phyloP scores from a whole-genome alignment of 2,329 filamentous ascomycete genomes.

The Colletotrichum camelliae region DNA sequence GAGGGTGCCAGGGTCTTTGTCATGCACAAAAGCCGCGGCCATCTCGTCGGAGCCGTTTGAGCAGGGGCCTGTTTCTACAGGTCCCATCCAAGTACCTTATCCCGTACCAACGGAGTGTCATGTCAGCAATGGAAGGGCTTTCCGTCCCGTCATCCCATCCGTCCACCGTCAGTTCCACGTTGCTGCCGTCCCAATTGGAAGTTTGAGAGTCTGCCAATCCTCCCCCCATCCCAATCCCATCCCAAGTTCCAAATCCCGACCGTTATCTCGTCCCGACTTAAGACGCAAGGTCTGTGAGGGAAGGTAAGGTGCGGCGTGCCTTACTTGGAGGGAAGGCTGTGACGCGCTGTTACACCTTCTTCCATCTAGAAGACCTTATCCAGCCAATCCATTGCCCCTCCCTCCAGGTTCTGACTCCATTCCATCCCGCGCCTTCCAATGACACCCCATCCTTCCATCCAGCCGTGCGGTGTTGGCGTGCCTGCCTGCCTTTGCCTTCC shows the following conservation, averaged over 20 bases:
- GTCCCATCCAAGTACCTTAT: not conserved
- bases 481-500: not conserved
- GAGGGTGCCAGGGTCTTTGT: not conserved
- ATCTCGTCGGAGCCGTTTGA: conserved; percentile 1
- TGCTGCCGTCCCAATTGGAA: not conserved
- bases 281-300: not conserved
- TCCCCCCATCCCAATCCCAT: not conserved
- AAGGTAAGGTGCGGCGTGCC: not conserved
- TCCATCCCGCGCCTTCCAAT: not conserved
- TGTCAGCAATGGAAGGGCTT: not conserved
- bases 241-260: not conserved
- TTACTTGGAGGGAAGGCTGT: not conserved
- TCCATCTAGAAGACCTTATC: not conserved
- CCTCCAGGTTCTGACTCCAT: not conserved
- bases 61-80: conserved; percentile 14
- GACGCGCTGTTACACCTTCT: not conserved
- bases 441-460: not conserved
- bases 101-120: not conserved
- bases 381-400: conserved; percentile 3
- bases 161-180: not conserved
- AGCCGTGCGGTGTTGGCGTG: not conserved
- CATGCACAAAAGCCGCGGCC: conserved; percentile 15
- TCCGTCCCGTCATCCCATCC: not conserved
- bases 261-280: conserved; percentile 9
- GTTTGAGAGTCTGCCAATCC: not conserved